Percentiles rank a stretch among this genome's conserved stretches.
Evolutionary conservation across 331 rosid genomes (phyloP).

Genomic region (Pyracantha coccinea): DNA sequence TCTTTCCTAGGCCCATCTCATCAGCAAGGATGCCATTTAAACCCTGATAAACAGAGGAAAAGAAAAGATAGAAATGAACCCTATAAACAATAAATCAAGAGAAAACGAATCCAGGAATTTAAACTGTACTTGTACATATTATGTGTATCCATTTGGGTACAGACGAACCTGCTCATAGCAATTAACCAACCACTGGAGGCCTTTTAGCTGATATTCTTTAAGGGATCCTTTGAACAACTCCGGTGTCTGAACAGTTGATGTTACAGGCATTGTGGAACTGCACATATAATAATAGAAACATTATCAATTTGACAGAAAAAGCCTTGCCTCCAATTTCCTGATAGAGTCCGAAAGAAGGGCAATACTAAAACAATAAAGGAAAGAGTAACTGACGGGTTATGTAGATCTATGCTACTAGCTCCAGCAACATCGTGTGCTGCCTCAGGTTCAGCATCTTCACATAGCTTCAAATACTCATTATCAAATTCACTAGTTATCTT

Average conservation of each 20-base stretch:
- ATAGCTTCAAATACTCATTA: constrained; percentile 72
- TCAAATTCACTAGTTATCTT: constrained; percentile 78
- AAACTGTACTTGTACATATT: neutral
- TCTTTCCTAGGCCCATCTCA: constrained; percentile 99
- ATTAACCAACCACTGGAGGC: constrained; percentile 98
- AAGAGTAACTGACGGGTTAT: constrained; percentile 65
- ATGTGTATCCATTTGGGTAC: neutral
- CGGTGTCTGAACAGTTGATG: constrained; percentile 91
- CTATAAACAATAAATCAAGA: neutral
- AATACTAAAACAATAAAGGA: neutral
- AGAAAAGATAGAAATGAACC: neutral
- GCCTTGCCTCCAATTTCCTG: constrained; percentile 4
- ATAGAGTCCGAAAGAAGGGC: neutral
- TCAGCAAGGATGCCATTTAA: constrained; percentile 98
- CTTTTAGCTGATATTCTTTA: constrained; percentile 90
- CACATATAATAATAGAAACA: constrained; percentile 15
- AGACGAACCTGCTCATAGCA: constrained; percentile 89
- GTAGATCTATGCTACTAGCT: constrained; percentile 89
- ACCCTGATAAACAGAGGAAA: constrained; percentile 45
- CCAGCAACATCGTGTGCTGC: constrained; percentile 62
- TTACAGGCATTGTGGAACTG: constrained; percentile 99
- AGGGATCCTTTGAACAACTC: constrained; percentile 78
- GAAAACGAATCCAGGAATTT: neutral
- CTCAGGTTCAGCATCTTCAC: constrained; percentile 66
- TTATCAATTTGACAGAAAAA: constrained; percentile 11